phyloP scores from a whole-genome alignment of 495 filamentous ascomycete genomes.

The Annulohypoxylon bovei region DNA sequence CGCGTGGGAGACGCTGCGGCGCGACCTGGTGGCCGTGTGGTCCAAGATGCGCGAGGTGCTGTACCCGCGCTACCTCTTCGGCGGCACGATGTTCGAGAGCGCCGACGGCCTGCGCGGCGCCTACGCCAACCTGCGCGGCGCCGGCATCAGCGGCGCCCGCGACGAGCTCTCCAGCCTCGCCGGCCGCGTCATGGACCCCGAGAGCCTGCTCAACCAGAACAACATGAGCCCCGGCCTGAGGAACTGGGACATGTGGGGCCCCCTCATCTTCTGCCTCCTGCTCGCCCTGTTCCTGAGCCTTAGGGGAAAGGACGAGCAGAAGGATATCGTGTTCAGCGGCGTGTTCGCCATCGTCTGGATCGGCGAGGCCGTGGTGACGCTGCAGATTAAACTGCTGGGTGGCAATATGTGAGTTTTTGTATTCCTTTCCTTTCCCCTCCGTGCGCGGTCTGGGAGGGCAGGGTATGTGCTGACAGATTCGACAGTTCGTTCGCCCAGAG shows the following conservation, averaged over 20 bases:
- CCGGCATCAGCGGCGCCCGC: constrained; percentile 62
- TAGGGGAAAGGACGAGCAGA: constrained; percentile 76
- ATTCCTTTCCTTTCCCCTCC: constrained; percentile 9
- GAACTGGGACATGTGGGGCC: constrained; percentile 99
- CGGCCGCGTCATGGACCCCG: constrained; percentile 71
- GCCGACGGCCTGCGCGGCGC: constrained; percentile 63
- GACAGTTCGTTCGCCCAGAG: constrained; percentile 94
- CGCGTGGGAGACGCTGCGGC: constrained; percentile 92
- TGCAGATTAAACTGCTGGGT: constrained; percentile 96
- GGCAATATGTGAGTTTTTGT: constrained; percentile 86
- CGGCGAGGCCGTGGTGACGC: constrained; percentile 94
- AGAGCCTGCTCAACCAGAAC: constrained; percentile 72
- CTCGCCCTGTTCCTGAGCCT: constrained; percentile 87
- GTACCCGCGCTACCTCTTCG: constrained; percentile 93
- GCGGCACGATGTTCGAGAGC: constrained; percentile 74
- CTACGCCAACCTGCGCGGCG: constrained; percentile 60
- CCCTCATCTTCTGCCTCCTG: constrained; percentile 89
- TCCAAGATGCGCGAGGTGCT: constrained; percentile 98
- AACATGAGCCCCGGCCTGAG: constrained; percentile 87
- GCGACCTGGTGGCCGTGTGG: constrained; percentile 93
- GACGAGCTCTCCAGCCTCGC: constrained; percentile 69
- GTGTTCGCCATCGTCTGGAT: constrained; percentile 98
- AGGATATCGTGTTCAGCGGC: constrained; percentile 88
- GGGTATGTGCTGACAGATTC: not conserved
- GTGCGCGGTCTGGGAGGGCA: not conserved